A percentile compares a stretch with the other conserved stretches of the same genome.
These are phyloP conservation scores for Mycena kentingensis DNA, from an alignment of 768 basidiomycete species.

Conservation along the genomic window DNA sequence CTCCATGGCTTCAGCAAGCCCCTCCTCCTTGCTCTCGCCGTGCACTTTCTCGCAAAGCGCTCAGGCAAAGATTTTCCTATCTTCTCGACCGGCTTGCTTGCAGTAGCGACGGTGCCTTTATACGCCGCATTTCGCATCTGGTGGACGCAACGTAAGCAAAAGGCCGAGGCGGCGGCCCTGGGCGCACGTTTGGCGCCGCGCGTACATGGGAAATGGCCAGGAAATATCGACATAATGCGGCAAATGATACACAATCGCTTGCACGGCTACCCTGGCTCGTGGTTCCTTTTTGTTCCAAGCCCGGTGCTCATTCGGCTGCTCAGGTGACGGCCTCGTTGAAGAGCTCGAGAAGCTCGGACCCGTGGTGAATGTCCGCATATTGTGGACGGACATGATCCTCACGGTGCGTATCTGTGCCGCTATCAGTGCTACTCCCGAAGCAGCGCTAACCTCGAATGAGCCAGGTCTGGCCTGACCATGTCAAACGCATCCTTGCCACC, in stretches of 20 bases:
- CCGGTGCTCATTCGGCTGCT: neutral
- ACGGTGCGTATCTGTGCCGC: slow-evolving; percentile 7
- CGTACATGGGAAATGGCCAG: slow-evolving; percentile 26
- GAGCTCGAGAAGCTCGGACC: slow-evolving; percentile 17
- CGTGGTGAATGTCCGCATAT: slow-evolving; percentile 16
- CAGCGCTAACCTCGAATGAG: neutral
- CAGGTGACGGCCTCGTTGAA: slow-evolving; percentile 13
- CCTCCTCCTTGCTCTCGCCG: no score
- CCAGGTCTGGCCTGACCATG: slow-evolving; percentile 27
- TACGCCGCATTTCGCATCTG: no score
- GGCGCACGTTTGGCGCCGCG: slow-evolving; percentile 30
- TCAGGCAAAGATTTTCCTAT: no score
- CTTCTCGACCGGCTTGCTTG: no score
- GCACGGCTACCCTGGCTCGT: slow-evolving; percentile 35
- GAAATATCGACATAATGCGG: slow-evolving; percentile 33
- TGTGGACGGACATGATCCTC: slow-evolving; percentile 23
- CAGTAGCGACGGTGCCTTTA: no score
- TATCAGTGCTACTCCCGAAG: neutral
- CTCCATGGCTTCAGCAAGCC: no score
- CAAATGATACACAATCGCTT: slow-evolving; percentile 22
- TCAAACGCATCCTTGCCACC: slow-evolving; percentile 31
- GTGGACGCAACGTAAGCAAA: no score
- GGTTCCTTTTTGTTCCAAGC: neutral
- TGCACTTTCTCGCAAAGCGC: no score
- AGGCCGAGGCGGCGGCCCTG: slow-evolving; percentile 15